These are phyloP conservation scores for Carex myosuroides DNA, from an alignment of 176 grass and related monocot species.

Conservation along the genomic window DNA sequence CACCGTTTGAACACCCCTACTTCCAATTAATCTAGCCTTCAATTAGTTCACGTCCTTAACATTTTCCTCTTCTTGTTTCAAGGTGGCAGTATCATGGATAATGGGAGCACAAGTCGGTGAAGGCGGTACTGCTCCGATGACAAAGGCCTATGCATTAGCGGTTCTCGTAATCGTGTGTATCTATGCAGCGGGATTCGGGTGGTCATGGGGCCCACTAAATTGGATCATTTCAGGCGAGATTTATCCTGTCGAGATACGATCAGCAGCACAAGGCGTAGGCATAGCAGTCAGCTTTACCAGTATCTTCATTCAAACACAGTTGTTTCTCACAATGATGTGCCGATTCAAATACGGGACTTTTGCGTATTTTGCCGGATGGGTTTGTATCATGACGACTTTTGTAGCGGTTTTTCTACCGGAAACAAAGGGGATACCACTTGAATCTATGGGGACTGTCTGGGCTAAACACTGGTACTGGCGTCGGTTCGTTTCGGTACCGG, in stretches of 20 bases:
- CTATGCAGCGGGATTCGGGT: conserved; percentile 55
- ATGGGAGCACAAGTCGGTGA: conserved; percentile 43
- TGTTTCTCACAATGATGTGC: conserved; percentile 85
- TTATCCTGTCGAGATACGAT: conserved; percentile 77
- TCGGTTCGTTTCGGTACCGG: conserved; percentile 12
- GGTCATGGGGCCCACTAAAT: conserved; percentile 70
- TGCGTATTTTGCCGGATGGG: conserved; percentile 62
- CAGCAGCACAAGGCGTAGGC: conserved; percentile 65
- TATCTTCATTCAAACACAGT: conserved; percentile 73
- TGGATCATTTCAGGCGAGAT: conserved; percentile 77
- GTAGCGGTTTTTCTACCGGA: conserved; percentile 57
- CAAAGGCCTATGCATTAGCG: conserved; percentile 36
- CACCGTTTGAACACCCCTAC: too few relatives aligned
- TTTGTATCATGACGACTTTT: conserved; percentile 63
- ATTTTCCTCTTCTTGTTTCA: neutral
- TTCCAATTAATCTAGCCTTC: neutral
- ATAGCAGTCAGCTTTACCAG: conserved; percentile 41
- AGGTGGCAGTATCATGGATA: conserved; percentile 66
- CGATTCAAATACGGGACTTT: conserved; percentile 60
- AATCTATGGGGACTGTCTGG: conserved; percentile 60
- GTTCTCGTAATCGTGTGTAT: conserved; percentile 45
- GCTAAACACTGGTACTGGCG: conserved; percentile 47
- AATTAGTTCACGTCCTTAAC: neutral
- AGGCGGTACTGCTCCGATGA: conserved; percentile 29
- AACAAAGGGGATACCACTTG: conserved; percentile 63